Base-by-base conservation (phyloP, 2,329 filamentous ascomycete species). In the Penicillium sclerotigenum region DNA sequence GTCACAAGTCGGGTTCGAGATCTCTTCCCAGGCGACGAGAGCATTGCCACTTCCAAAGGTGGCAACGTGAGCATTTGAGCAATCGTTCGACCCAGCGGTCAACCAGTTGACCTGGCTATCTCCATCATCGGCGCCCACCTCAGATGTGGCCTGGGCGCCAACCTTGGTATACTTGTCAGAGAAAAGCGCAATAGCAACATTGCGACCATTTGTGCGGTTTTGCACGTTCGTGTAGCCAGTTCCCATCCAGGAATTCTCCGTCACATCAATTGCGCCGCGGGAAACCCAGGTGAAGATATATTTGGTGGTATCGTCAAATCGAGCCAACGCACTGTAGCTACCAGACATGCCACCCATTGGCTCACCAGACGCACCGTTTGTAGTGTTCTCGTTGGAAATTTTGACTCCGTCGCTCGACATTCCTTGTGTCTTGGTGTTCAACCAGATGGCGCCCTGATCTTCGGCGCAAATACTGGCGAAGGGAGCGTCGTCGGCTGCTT, bases 261-360 rank as follows among this genome's bases (percentile, higher is more conserved):
- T 78, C 14, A 86, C 73, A 52, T 84, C 77, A 13, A 79, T 71
- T 22, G 83, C 82, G 24, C 84, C 83, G 18, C 83, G 81, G 0
- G 83, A 85, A 16, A 84, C 81, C 84, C 83, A 87, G 20, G 83
- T 75, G 68, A 86, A 84, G 71, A 86, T 82, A 69, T 86, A 86
- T 1, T 75, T 73, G 50, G 77, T 75, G 20, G 75, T 76, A 55
- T 73, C 75, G 42, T 77, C 70, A 71, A 85, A 84, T 5, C 80
- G 79, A 13, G 80, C 80, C 20, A 87, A 77, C 8, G 73, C 74
- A 62, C 80, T 83, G 74, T 85, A 87, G 2, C 82, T 85, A 29
- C 84, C 84, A n/a, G 78, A 76, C 81, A 83, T 86, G 50, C 84
- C 84, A 38, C 84, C 84, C 79, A 85, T 81, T 28, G 82, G 73